phyloP scores from a whole-genome alignment of 2,329 filamentous ascomycete genomes.

The Calonectria pteridis region DNA sequence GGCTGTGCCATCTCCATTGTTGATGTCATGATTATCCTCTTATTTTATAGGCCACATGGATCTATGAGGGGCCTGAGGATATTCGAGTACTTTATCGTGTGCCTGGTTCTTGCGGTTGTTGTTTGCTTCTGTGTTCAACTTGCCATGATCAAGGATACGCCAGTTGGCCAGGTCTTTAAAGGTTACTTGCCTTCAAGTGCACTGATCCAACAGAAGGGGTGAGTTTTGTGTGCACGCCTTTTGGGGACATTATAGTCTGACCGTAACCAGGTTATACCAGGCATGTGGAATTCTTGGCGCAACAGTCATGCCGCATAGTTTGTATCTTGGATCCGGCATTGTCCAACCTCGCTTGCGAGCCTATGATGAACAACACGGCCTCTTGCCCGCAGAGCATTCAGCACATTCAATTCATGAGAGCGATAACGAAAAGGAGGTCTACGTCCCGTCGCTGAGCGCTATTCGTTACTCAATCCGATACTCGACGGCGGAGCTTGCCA shows the following conservation, averaged over 20 bases:
- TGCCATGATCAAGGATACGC: constrained; percentile 68
- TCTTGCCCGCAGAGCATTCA: constrained; percentile 55
- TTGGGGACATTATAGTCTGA: constrained; percentile 11
- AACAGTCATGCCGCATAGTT: constrained; percentile 78
- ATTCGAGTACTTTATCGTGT: constrained; percentile 75
- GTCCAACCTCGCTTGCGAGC: constrained; percentile 75
- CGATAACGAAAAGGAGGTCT: constrained; percentile 65
- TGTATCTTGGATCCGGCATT: constrained; percentile 78
- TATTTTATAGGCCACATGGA: constrained; percentile 74
- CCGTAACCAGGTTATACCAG: constrained; percentile 64
- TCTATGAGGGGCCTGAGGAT: constrained; percentile 69
- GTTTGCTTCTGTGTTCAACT: constrained; percentile 79
- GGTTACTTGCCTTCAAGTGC: constrained; percentile 74
- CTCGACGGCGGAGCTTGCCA: constrained; percentile 76
- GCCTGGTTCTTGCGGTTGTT: constrained; percentile 76
- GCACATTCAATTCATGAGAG: constrained; percentile 45
- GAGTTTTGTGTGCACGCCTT: constrained; percentile 24
- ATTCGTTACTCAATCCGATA: constrained; percentile 81
- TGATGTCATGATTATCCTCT: constrained; percentile 75
- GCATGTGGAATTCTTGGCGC: constrained; percentile 83
- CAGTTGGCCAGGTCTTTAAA: constrained; percentile 70
- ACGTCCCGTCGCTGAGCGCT: constrained; percentile 78
- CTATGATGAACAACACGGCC: constrained; percentile 70
- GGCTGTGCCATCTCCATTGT: constrained; percentile 77
- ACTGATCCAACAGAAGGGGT: constrained; percentile 69